Conservation (phyloP, 805 yeast species). For the Wickerhamomyces kurtzmanii region DNA sequence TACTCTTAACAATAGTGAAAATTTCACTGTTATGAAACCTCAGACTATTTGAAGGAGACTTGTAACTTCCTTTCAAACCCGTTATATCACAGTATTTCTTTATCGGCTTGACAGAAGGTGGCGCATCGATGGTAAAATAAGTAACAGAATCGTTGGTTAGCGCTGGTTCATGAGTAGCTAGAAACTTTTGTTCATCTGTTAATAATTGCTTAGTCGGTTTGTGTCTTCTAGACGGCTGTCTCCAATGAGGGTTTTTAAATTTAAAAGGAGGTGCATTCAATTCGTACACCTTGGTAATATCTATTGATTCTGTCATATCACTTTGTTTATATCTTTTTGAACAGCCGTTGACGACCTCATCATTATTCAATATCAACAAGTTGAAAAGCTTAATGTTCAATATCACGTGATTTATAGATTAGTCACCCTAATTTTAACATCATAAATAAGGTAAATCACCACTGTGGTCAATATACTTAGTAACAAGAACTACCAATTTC, state of each 20-base stretch:
- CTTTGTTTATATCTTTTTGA: too few species aligned
- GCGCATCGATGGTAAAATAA: constrained; percentile 65
- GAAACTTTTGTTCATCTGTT: constrained; percentile 69
- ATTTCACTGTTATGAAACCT: constrained; percentile 80
- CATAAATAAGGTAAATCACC: too few species aligned
- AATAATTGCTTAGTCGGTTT: constrained; percentile 67
- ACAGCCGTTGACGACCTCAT: too few species aligned
- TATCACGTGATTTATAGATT: too few species aligned
- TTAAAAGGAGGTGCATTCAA: constrained; percentile 22
- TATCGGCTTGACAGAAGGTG: constrained; percentile 75
- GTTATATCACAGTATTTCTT: constrained; percentile 91
- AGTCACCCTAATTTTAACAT: too few species aligned
- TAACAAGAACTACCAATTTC: too few species aligned
- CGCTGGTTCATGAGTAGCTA: constrained; percentile 23
- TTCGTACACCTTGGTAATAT: constrained; percentile 6
- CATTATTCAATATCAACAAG: too few species aligned
- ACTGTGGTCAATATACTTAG: too few species aligned
- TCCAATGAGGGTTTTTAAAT: constrained; percentile 53
- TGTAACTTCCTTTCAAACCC: constrained; percentile 73
- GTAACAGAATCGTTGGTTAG: constrained; percentile 45
- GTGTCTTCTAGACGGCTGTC: constrained; percentile 48
- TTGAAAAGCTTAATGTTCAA: too few species aligned
- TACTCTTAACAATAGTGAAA: constrained; percentile 61
- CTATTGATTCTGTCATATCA: constrained; percentile 1
- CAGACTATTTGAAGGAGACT: constrained; percentile 62